Evolutionary conservation across 2,329 filamentous ascomycete genomes (phyloP).

Genomic region (Penicillium corylophilum): DNA sequence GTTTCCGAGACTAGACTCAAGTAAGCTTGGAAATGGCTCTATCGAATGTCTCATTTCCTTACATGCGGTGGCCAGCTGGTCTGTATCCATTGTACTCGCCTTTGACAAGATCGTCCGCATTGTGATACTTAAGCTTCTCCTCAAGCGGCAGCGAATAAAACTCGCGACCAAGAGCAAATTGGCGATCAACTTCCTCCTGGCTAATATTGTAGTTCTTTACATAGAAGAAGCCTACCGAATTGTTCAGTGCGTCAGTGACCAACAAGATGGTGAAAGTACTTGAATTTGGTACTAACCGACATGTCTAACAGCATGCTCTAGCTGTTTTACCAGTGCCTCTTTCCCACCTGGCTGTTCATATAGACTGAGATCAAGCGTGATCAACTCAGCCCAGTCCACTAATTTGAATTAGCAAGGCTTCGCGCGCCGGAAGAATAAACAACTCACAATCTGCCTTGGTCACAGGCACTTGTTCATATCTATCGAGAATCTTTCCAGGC

Average conservation of each 20-base stretch:
- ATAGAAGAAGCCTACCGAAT: conserved; percentile 57
- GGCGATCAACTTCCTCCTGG: conserved; percentile 59
- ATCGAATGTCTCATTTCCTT: conserved; percentile 4
- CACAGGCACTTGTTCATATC: conserved; percentile 49
- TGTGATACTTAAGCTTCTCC: conserved; percentile 59
- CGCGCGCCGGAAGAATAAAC: conserved; percentile 4
- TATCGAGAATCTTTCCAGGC: conserved; percentile 33
- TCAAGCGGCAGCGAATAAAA: conserved; percentile 58
- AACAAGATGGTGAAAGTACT: background rate
- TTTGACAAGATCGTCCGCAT: conserved; percentile 45
- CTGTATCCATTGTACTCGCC: conserved; percentile 60
- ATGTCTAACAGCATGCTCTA: conserved; percentile 55
- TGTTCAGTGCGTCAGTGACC: too few relatives aligned
- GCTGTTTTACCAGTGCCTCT: conserved; percentile 53
- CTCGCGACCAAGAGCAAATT: conserved; percentile 61
- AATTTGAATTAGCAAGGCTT: conserved; percentile 2
- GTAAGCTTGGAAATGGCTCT: conserved; percentile 4
- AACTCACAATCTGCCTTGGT: conserved; percentile 43
- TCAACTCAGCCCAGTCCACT: conserved; percentile 56
- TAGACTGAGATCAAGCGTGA: conserved; percentile 57
- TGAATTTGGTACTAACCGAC: conserved; percentile 30
- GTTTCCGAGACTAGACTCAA: conserved; percentile 30
- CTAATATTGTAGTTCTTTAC: conserved; percentile 62
- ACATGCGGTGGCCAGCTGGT: conserved; percentile 45
- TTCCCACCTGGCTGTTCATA: conserved; percentile 58